phyloP scores from a whole-genome alignment of 1,139 yeast genomes.

The Scheffersomyces quercinus region DNA sequence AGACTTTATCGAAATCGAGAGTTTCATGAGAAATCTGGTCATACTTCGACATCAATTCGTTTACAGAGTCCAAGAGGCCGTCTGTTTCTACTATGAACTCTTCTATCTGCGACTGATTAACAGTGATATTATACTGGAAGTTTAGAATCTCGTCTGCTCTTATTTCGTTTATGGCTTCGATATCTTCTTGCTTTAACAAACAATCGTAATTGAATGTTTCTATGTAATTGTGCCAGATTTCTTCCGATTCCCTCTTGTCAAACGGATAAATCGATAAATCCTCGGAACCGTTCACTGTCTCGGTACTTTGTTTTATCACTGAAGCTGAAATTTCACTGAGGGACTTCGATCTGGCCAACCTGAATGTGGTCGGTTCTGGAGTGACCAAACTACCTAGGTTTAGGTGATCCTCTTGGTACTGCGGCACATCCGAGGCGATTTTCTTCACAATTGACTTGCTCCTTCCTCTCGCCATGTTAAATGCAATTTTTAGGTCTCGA shows the following conservation, averaged over 20 bases:
- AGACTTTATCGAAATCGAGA: constrained; percentile 58
- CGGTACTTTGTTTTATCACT: neutral
- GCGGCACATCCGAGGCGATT: constrained; percentile 42
- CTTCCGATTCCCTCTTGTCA: constrained; percentile 31
- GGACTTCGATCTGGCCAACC: constrained; percentile 21
- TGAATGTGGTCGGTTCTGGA: constrained; percentile 2
- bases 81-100: constrained; percentile 43
- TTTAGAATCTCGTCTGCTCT: constrained; percentile 32
- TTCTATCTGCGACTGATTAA: constrained; percentile 33
- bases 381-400: constrained; percentile 9
- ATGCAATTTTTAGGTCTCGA: too few relatives aligned
- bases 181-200: constrained; percentile 33
- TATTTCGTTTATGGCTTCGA: constrained; percentile 30
- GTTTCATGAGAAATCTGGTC: constrained; percentile 62
- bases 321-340: constrained; percentile 6
- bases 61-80: constrained; percentile 40
- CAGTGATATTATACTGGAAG: constrained; percentile 43
- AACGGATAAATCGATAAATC: constrained; percentile 33
- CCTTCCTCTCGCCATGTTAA: constrained; percentile 37
- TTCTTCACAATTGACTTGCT: constrained; percentile 53
- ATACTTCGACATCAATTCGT: constrained; percentile 49
- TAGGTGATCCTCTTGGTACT: constrained; percentile 20
- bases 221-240: constrained; percentile 33
- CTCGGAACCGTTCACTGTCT: neutral
- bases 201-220: constrained; percentile 39